Percentiles rank a stretch among this genome's conserved stretches.
Evolutionary conservation across 441 rosid species (phyloP).

Genomic region (Francoa sonchifolia): DNA sequence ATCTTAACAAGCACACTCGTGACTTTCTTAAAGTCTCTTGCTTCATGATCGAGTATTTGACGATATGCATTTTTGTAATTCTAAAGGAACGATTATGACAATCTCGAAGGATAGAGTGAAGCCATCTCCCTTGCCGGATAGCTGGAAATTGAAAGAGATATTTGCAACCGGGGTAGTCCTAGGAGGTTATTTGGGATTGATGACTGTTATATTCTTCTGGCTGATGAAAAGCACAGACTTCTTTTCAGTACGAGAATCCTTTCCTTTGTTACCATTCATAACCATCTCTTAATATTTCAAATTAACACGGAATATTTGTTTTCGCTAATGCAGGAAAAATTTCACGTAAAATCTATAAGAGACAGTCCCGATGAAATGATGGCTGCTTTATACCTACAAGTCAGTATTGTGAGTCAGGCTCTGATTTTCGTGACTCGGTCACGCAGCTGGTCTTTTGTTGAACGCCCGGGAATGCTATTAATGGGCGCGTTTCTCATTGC

Average conservation of each 20-base stretch:
- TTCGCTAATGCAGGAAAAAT: conserved; percentile 39
- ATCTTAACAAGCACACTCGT: background rate
- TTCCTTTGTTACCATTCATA: no score
- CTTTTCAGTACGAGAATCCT: conserved; percentile 37
- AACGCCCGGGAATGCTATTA: conserved; percentile 65
- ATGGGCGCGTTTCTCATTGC: conserved; percentile 47
- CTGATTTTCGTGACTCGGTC: conserved; percentile 81
- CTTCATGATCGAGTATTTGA: no score
- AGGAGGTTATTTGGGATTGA: conserved; percentile 67
- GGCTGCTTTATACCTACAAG: conserved; percentile 87
- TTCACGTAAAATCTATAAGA: conserved; percentile 39
- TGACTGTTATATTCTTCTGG: conserved; percentile 83
- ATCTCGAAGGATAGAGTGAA: conserved; percentile 84
- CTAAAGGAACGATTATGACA: conserved; percentile 89
- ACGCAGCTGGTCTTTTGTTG: conserved; percentile 79
- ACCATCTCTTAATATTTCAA: no score
- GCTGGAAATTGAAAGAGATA: conserved; percentile 83
- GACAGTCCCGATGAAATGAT: conserved; percentile 36
- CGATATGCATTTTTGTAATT: no score
- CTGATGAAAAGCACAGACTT: conserved; percentile 47
- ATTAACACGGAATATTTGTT: background rate
- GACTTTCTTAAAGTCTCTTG: no score
- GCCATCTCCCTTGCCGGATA: conserved; percentile 85
- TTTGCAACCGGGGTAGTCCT: conserved; percentile 78
- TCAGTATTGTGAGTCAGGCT: conserved; percentile 90